Base-by-base conservation (phyloP, 257 asterid genomes). In the Lavandula angustifolia region DNA sequence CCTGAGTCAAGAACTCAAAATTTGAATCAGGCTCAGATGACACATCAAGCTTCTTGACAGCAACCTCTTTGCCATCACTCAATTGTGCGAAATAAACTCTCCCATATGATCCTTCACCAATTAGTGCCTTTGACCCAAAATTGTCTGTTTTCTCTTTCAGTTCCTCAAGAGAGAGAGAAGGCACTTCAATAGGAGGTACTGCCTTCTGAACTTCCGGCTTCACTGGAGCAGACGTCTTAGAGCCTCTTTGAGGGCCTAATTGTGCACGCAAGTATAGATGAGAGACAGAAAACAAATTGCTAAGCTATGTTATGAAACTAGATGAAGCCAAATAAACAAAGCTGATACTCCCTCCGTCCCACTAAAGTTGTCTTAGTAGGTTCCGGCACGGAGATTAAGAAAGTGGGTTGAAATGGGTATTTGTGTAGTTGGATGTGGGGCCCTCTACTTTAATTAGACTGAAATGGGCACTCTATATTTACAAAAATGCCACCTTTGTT, bases 31-130 rank as follows among this genome's bases (percentile, higher is more conserved):
- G 96, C 79, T 92, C 98, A 34, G 98, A 71, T 22, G 98, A 80
- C 62, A 85, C 96, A 55, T 92, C 98, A 73, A 92, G 97, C 80
- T 92, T 92, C 82, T 92, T 92, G 66, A 92, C 91, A 59, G 98
- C 98, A 69, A 89, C 94, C 51, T 91, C 85, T 63, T 85, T 85
- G 41, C 91, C 96, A 76, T 71, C 81, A 50, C 69, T 76, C 74
- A 85, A 71, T 74, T 72, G 79, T 16, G 97, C 95, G 17, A 73
- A 85, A 80, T 90, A 90, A 53, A 90, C 97, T 62, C 97, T 82
- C 68, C 97, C 97, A 66, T 90, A 90, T 22, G 97, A 90, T 62
- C 97, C 97, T 73, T 90, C 97, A 54, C 97, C 97, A 66, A 90
- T 87, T 53, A 90, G 81, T 52, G 95, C 81, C 77, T 87, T 87